Evolutionary conservation across 1,284 basidiomycete genomes (phyloP).

Genomic region (Pholiota adiposa): DNA sequence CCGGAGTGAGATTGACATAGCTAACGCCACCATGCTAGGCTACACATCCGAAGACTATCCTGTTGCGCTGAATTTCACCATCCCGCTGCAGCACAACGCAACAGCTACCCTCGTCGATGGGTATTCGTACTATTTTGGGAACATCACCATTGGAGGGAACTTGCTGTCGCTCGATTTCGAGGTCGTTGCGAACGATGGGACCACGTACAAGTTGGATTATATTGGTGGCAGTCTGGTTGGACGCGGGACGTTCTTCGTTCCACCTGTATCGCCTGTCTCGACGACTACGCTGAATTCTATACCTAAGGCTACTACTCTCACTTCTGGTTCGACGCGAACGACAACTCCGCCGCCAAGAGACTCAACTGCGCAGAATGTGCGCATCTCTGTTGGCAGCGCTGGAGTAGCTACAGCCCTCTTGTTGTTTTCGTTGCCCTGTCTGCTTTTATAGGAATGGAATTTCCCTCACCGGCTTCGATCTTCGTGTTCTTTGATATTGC

Average conservation of each 20-base stretch:
- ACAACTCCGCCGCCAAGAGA: too few relatives aligned
- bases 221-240: background rate
- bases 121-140: background rate
- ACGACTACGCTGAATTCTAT: background rate
- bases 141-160: background rate
- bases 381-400: too few relatives aligned
- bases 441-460: too few relatives aligned
- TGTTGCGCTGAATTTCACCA: background rate
- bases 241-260: background rate
- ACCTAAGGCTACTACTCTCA: background rate
- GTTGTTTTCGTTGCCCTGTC: too few relatives aligned
- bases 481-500: too few relatives aligned
- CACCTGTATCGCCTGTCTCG: background rate
- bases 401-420: too few relatives aligned
- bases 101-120: background rate
- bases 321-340: background rate
- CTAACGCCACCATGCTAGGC: background rate
- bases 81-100: background rate
- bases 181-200: background rate
- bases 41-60: background rate
- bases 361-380: too few relatives aligned
- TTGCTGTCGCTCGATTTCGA: background rate
- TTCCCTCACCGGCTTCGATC: too few relatives aligned
- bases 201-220: background rate
- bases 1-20: background rate